A percentile compares a stretch with the other conserved stretches of the same genome.
phyloP scores from a whole-genome alignment of 169 alveolate genomes.

The Cryptosporidium andersoni region DNA sequence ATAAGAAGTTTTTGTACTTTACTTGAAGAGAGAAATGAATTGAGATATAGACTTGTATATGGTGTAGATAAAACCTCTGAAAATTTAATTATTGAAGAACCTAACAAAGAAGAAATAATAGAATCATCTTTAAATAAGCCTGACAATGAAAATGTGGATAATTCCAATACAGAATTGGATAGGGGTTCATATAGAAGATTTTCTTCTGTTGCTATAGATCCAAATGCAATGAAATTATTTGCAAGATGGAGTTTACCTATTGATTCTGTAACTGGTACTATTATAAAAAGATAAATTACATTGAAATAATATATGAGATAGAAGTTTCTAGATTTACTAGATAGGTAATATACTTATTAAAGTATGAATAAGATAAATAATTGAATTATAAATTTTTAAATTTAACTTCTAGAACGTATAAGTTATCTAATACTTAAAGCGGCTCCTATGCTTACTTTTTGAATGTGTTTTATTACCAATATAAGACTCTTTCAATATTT shows the following conservation, averaged over 20 bases:
- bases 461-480: not conserved
- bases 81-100: not conserved
- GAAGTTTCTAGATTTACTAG: too few relatives aligned
- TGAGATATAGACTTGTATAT: constrained; percentile 50
- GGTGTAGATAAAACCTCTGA: constrained; percentile 14
- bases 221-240: constrained; percentile 57
- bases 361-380: not conserved
- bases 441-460: not conserved
- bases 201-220: constrained; percentile 30
- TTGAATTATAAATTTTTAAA: not conserved
- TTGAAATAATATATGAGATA: not conserved
- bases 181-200: not conserved
- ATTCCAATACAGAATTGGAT: not conserved
- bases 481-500: not conserved
- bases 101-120: not conserved
- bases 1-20: constrained; percentile 18
- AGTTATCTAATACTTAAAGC: not conserved
- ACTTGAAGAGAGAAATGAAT: constrained; percentile 57
- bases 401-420: too few relatives aligned
- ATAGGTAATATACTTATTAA: not conserved
- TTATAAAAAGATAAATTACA: not conserved
- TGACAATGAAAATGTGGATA: not conserved
- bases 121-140: not conserved
- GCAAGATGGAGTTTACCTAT: constrained; percentile 67
- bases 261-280: not conserved